Evolutionary conservation across 192 early-diverging fungal genomes (phyloP).

Genomic region (Coemansia sp.): DNA sequence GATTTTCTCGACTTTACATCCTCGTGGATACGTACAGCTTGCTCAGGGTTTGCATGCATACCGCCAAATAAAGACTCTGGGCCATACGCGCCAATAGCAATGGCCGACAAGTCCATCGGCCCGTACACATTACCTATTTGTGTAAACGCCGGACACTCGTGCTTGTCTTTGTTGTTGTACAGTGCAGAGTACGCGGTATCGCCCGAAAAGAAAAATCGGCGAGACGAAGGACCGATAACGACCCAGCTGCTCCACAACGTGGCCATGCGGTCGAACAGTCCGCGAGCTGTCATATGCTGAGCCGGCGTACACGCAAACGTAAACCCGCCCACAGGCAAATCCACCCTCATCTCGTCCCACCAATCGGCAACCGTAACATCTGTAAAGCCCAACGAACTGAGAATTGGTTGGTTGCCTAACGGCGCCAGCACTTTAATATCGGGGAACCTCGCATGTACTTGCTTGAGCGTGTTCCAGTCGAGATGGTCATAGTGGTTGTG

Average conservation of each 20-base stretch:
- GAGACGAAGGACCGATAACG: slow-evolving; percentile 43
- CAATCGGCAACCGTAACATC: slow-evolving; percentile 72
- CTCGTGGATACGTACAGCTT: slow-evolving; percentile 76
- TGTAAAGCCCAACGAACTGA: slow-evolving; percentile 57
- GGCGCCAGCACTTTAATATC: slow-evolving; percentile 68
- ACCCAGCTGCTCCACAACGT: slow-evolving; percentile 84
- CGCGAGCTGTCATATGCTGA: slow-evolving; percentile 57
- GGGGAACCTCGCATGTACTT: slow-evolving; percentile 53
- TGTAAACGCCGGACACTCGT: slow-evolving; percentile 79
- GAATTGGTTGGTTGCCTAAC: slow-evolving; percentile 71
- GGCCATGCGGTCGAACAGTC: slow-evolving; percentile 63
- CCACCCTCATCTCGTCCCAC: slow-evolving; percentile 64
- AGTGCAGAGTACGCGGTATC: slow-evolving; percentile 82
- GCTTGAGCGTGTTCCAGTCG: slow-evolving; percentile 66
- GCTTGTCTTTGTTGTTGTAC: slow-evolving; percentile 52
- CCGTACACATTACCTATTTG: slow-evolving; percentile 76
- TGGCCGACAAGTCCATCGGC: slow-evolving; percentile 70
- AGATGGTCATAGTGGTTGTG: slow-evolving; percentile 93
- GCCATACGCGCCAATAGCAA: slow-evolving; percentile 84
- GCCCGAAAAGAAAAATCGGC: slow-evolving; percentile 51
- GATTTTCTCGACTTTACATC: slow-evolving; percentile 66
- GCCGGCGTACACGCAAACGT: slow-evolving; percentile 73
- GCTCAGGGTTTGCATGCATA: slow-evolving; percentile 78
- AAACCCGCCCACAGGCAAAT: slow-evolving; percentile 26
- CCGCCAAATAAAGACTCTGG: slow-evolving; percentile 68